phyloP scores from a whole-genome alignment of 345 rosid species.

The Barbarea vulgaris region DNA sequence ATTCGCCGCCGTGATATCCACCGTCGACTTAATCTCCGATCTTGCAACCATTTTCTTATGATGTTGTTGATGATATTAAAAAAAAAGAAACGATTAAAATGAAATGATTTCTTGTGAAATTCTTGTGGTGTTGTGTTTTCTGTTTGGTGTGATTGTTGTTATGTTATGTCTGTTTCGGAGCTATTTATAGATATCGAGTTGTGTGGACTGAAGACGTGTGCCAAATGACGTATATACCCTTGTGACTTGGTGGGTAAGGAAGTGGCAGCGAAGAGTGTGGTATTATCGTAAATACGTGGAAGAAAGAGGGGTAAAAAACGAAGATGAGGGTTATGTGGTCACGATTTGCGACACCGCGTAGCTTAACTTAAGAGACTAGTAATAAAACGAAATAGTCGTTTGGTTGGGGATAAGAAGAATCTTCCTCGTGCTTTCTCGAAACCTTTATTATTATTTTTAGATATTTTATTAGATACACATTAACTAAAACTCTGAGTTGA shows the following conservation, averaged over 20 bases:
- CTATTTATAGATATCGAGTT: constrained; percentile 37
- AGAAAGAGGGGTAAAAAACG: background rate
- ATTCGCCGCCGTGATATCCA: constrained; percentile 47
- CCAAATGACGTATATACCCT: constrained; percentile 25
- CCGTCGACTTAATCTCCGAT: constrained; percentile 42
- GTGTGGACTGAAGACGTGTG: constrained; percentile 34
- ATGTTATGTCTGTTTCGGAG: constrained; percentile 13
- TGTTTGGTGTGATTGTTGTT: constrained; percentile 1
- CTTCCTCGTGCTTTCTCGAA: constrained; percentile 39
- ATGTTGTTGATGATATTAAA: background rate
- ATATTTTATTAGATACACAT: constrained; percentile 9
- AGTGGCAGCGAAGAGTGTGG: constrained; percentile 42
- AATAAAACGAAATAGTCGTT: constrained; percentile 35
- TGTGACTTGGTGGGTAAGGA: constrained; percentile 46
- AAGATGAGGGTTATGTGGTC: constrained; percentile 37
- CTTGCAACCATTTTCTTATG: constrained; percentile 19
- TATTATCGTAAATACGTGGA: constrained; percentile 22
- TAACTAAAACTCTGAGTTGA: constrained; percentile 10
- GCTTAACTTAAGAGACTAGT: background rate
- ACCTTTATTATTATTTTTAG: background rate
- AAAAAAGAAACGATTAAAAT: background rate
- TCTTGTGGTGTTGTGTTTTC: constrained; percentile 35
- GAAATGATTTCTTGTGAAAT: background rate
- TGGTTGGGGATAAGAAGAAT: constrained; percentile 34
- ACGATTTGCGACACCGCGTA: constrained; percentile 42